phyloP scores from a whole-genome alignment of 1,139 yeast genomes.

The Kurtzmaniella natalensis region DNA sequence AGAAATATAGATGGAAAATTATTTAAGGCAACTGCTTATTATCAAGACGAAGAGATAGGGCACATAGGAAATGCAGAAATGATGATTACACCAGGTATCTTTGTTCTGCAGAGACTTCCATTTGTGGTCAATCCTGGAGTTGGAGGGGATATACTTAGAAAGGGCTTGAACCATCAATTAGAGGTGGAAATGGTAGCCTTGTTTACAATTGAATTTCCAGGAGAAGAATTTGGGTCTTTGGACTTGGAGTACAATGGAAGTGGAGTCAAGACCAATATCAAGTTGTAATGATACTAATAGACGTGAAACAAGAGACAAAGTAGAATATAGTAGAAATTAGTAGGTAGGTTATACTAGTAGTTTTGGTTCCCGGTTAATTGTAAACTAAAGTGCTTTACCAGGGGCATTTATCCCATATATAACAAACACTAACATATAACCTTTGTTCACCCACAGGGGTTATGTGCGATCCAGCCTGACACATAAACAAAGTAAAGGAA shows the following conservation, averaged over 20 bases:
- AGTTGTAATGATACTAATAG: conserved; percentile 18
- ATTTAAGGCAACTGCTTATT: conserved; percentile 41
- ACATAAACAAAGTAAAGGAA: no score
- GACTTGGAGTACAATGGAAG: conserved; percentile 41
- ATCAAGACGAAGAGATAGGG: conserved; percentile 44
- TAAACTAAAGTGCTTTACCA: no score
- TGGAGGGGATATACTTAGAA: conserved; percentile 45
- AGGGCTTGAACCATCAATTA: conserved; percentile 48
- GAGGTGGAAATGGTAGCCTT: conserved; percentile 43
- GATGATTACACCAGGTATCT: conserved; percentile 44
- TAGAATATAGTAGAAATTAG: background rate
- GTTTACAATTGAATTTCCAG: conserved; percentile 32
- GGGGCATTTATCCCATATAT: no score
- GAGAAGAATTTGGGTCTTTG: conserved; percentile 17
- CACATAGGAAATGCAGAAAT: conserved; percentile 32
- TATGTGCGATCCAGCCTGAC: no score
- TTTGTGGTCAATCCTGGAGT: conserved; percentile 41
- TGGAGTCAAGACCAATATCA: conserved; percentile 37
- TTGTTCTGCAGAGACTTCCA: conserved; percentile 46
- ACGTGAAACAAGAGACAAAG: background rate
- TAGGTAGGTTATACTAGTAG: no score
- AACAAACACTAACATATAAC: no score
- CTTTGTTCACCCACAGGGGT: no score
- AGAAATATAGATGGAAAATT: conserved; percentile 35
- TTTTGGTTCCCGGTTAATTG: no score